phyloP scores from a whole-genome alignment of 148 eudicot genomes.

The Cornus suecica region DNA sequence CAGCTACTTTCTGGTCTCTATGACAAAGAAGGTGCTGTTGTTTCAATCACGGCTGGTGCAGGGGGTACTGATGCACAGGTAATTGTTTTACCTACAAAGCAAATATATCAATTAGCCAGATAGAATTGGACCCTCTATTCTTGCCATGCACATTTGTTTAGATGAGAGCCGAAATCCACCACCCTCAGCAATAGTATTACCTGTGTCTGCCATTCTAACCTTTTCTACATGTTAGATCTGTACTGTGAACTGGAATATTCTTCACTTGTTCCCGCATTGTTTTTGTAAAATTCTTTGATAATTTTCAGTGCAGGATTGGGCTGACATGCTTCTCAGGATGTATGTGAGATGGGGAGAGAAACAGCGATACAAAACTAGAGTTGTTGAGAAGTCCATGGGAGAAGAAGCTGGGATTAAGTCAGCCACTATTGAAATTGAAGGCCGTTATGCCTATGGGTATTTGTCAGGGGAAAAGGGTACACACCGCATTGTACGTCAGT shows the following conservation, averaged over 20 bases:
- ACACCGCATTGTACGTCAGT: slow-evolving; percentile 86
- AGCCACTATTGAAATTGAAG: slow-evolving; percentile 85
- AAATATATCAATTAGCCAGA: neutral
- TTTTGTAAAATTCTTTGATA: slow-evolving; percentile 57
- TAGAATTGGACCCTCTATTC: neutral
- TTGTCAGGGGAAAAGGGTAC: slow-evolving; percentile 97
- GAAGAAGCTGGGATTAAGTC: slow-evolving; percentile 99
- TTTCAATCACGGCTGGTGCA: slow-evolving; percentile 90
- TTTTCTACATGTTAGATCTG: slow-evolving; percentile 10
- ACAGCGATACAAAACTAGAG: slow-evolving; percentile 79
- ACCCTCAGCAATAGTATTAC: neutral
- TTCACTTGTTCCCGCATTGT: slow-evolving; percentile 11
- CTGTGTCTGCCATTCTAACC: neutral
- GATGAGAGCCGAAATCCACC: neutral
- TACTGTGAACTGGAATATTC: slow-evolving; percentile 4
- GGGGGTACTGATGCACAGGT: slow-evolving; percentile 99
- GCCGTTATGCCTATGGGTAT: slow-evolving; percentile 94
- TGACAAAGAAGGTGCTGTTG: slow-evolving; percentile 95
- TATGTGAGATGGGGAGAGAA: slow-evolving; percentile 98
- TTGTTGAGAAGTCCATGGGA: slow-evolving; percentile 85
- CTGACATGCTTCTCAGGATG: slow-evolving; percentile 99
- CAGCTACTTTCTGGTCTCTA: slow-evolving; percentile 92
- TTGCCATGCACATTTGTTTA: neutral
- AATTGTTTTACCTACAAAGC: slow-evolving; percentile 12
- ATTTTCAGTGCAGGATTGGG: slow-evolving; percentile 99